Evolutionary conservation across 2,329 filamentous ascomycete genomes (phyloP), one percentile per base, ranked within the genome.

Genomic region (Monilinia fructicola): DNA sequence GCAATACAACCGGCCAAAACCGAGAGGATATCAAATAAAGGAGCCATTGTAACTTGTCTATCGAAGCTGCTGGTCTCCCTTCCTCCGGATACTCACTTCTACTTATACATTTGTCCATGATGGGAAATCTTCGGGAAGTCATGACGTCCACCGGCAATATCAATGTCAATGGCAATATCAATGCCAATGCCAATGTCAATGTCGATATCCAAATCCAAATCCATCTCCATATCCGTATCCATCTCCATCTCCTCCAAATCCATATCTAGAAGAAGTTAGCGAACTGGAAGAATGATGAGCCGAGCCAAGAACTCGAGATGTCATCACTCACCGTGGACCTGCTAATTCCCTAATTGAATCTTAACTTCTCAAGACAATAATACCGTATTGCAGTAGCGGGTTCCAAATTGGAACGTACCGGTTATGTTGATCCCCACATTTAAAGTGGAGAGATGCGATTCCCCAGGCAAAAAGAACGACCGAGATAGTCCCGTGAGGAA

Each of bases 1-100:
- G 63, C 63, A 52, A 60, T 60, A 35, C 63, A 60, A 35, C 35
- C 46, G 52, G 63, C 54, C 38, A 65, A 23, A 35, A 60, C 35
- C 23, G 46, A 48, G 46, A 65, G 21, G 9, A 65, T 40, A 42
- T 65, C 63, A 31, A 48, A 23, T 53, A 65, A 31, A 23, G 54
- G 63, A 38, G 63, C 54, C 63, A 65, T 65, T 65, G 44, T 50
- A 42, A 53, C 35, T 53, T 60, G 35, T 60, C 40, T 53, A 50
- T 46, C 60, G 46, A n/a, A 65, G 35, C 23, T 65, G 26, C 44
- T 52, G 35, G 12, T 3, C 48, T 53, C 31, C 31, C 23, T n/a
- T 35, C 42, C 35, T 18, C 23, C 6, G 23, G 46, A 59, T 2
- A 18, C 35, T 26, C 18, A 26, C 31, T 44, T n/a, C 12, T 35